Percentiles rank a stretch among this genome's conserved stretches.
Conservation (phyloP, 139 green algal species). For the Chlamydomonas incerta region DNA sequence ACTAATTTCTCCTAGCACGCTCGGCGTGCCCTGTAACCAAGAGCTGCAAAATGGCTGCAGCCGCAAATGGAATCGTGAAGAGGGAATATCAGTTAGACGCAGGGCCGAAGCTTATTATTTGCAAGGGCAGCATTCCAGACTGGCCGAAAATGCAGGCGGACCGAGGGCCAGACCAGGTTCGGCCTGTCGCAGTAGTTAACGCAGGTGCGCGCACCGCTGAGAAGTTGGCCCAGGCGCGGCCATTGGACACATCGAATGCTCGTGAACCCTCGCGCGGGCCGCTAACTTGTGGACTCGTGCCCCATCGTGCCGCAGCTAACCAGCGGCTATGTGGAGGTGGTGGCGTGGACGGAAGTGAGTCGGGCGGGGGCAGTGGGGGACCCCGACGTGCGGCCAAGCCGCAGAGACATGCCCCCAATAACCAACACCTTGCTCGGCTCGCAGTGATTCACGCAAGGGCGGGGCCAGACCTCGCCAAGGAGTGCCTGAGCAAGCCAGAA, state of each 20-base stretch:
- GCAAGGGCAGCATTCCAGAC: conserved; percentile 29
- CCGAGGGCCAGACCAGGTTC: neutral
- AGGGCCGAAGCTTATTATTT: conserved; percentile 10
- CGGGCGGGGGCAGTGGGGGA: neutral
- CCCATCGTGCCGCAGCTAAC: conserved; percentile 43
- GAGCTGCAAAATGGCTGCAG: neutral
- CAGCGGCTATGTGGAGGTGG: conserved; percentile 38
- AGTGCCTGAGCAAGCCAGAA: neutral
- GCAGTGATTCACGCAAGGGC: neutral
- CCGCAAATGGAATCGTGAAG: neutral
- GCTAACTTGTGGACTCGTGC: too few relatives aligned
- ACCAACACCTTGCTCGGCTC: neutral
- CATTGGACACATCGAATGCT: too few relatives aligned
- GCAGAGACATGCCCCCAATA: neutral
- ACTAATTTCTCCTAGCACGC: too few relatives aligned
- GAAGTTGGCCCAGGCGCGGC: too few relatives aligned
- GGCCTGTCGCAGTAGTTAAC: conserved; percentile 19
- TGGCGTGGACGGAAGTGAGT: conserved; percentile 41
- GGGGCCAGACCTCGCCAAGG: neutral
- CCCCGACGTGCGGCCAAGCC: too few relatives aligned
- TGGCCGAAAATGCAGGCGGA: conserved; percentile 38
- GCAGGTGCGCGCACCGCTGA: conserved; percentile 3
- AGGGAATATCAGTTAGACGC: conserved; percentile 6
- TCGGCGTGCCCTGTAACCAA: too few relatives aligned
- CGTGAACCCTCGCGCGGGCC: too few relatives aligned